phyloP scores from a whole-genome alignment of 2,329 filamentous ascomycete species.

The Lachnellula subtilissima region DNA sequence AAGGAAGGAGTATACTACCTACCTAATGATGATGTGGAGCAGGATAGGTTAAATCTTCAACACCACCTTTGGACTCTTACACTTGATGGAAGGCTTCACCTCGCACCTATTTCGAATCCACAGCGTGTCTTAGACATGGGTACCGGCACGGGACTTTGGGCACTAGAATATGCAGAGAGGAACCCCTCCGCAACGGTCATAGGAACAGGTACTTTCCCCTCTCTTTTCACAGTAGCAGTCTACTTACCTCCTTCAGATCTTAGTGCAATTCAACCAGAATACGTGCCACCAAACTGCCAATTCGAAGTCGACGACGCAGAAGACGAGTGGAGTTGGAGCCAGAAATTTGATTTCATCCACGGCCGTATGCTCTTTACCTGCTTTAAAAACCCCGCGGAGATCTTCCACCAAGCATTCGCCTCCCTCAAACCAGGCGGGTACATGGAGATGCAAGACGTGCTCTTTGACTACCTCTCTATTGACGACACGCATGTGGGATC shows the following conservation, averaged over 20 bases:
- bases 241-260: slow-evolving; percentile 4
- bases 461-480: slow-evolving; percentile 2
- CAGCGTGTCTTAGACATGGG: slow-evolving; percentile 27
- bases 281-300: slow-evolving; percentile 42
- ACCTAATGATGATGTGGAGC: slow-evolving; percentile 42
- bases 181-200: slow-evolving; percentile 6
- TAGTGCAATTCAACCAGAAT: slow-evolving; percentile 10
- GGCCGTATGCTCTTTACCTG: slow-evolving; percentile 11
- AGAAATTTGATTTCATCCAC: slow-evolving; percentile 13
- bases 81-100: slow-evolving; percentile 11
- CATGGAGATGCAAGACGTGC: slow-evolving; percentile 34
- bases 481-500: slow-evolving; percentile 7
- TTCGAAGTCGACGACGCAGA: slow-evolving; percentile 50
- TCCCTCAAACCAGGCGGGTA: slow-evolving; percentile 39
- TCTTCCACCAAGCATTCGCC: slow-evolving; percentile 1
- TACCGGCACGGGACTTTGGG: slow-evolving; percentile 30
- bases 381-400: not conserved
- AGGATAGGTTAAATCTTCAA: slow-evolving; percentile 38
- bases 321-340: slow-evolving; percentile 24
- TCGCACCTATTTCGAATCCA: slow-evolving; percentile 8
- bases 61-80: slow-evolving; percentile 15
- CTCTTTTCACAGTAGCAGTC: not conserved
- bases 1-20: slow-evolving; percentile 42
- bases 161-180: slow-evolving; percentile 10
- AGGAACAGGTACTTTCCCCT: slow-evolving; percentile 2